Evolutionary conservation across 2,329 filamentous ascomycete genomes (phyloP).

Genomic region (Fusarium acutatum): DNA sequence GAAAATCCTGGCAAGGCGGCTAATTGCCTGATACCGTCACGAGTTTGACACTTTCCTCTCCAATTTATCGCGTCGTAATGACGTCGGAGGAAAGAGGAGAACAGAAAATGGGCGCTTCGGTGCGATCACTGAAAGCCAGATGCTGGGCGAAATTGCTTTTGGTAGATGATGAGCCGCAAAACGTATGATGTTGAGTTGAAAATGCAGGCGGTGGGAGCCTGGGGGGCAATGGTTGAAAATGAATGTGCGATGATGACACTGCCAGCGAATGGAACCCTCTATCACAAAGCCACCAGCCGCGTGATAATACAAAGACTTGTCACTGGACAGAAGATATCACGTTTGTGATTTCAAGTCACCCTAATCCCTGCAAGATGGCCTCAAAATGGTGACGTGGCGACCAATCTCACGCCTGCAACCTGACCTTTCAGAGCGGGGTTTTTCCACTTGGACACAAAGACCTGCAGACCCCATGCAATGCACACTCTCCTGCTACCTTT

Average conservation of each 20-base stretch:
- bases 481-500: neutral
- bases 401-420: neutral
- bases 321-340: neutral
- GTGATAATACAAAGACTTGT: neutral
- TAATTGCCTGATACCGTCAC: neutral
- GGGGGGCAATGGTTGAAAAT: neutral
- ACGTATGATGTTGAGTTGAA: neutral
- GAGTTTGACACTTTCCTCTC: neutral
- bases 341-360: neutral
- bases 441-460: neutral
- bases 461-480: neutral
- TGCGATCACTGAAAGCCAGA: neutral
- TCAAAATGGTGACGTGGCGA: neutral
- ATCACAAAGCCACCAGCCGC: neutral
- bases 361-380: neutral
- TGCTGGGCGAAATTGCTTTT: neutral
- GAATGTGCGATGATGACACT: neutral
- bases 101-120: neutral
- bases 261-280: neutral
- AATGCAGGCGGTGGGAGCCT: neutral
- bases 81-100: neutral
- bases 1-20: neutral
- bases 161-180: neutral
- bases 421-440: neutral
- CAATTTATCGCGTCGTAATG: neutral